These are phyloP conservation scores for Eurotiales sp. DNA, from an alignment of 2,329 filamentous ascomycete genomes.

Conservation along the genomic window DNA sequence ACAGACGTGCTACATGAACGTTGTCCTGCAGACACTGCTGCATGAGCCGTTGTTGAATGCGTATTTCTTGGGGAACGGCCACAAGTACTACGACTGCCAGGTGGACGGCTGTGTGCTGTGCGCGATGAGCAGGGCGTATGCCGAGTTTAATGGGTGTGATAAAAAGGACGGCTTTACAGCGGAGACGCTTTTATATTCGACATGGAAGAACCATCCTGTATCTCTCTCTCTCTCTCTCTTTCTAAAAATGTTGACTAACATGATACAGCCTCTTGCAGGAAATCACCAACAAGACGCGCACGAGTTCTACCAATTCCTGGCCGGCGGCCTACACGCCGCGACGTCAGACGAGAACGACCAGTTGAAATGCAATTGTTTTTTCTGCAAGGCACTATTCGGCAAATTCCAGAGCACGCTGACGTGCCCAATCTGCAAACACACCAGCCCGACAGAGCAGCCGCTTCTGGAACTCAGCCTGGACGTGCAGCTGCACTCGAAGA, in stretches of 20 bases:
- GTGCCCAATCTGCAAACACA: conserved; percentile 80
- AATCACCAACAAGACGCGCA: conserved; percentile 96
- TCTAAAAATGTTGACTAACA: background rate
- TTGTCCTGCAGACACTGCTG: conserved; percentile 87
- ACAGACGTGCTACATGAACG: conserved; percentile 98
- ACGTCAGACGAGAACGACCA: conserved; percentile 35
- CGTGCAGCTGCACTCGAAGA: conserved; percentile 67
- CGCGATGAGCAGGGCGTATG: conserved; percentile 60
- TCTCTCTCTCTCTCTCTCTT: conserved; percentile 36
- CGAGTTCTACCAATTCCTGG: conserved; percentile 93
- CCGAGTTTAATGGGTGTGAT: conserved; percentile 58
- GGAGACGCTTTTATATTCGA: conserved; percentile 80
- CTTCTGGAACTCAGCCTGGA: conserved; percentile 89
- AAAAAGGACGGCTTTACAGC: conserved; percentile 85
- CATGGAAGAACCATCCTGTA: conserved; percentile 77
- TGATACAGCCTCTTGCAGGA: conserved; percentile 65
- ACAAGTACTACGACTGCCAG: conserved; percentile 71
- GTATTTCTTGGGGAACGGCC: conserved; percentile 88
- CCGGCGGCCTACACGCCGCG: conserved; percentile 76
- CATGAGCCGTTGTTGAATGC: conserved; percentile 90
- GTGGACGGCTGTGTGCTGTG: conserved; percentile 56
- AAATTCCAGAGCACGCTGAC: conserved; percentile 87
- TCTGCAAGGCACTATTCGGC: conserved; percentile 92
- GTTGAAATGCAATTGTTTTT: conserved; percentile 72
- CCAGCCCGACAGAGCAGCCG: conserved; percentile 78